phyloP scores from a whole-genome alignment of 768 basidiomycete genomes.

The Lactifluus echinatus region DNA sequence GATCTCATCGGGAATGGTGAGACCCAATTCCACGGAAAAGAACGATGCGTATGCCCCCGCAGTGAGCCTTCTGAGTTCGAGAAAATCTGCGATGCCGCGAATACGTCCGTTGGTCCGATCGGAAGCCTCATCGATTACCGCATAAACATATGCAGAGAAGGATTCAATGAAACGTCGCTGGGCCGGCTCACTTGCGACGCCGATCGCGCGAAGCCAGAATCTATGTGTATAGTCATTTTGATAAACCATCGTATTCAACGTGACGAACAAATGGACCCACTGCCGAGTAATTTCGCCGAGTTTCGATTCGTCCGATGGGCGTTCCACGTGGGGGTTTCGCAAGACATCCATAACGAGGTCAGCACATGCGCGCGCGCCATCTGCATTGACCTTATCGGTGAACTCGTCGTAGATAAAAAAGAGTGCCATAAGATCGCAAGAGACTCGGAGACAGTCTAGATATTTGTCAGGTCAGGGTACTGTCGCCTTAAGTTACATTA shows the following conservation, averaged over 20 bases:
- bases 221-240: slow-evolving; percentile 20
- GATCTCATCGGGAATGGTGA: slow-evolving; percentile 35
- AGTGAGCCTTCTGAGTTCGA: slow-evolving; percentile 33
- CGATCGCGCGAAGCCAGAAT: slow-evolving; percentile 30
- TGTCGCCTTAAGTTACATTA: not conserved
- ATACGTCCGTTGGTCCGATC: slow-evolving; percentile 31
- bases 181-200: slow-evolving; percentile 17
- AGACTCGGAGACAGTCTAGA: slow-evolving; percentile 28
- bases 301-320: slow-evolving; percentile 32
- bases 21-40: slow-evolving; percentile 28
- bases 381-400: slow-evolving; percentile 33
- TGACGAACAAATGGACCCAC: slow-evolving; percentile 26
- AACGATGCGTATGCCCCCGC: slow-evolving; percentile 35
- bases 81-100: slow-evolving; percentile 34
- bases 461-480: not conserved
- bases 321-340: slow-evolving; percentile 29
- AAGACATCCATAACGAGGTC: slow-evolving; percentile 35
- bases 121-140: slow-evolving; percentile 35
- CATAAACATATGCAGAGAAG: slow-evolving; percentile 30
- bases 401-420: slow-evolving; percentile 45
- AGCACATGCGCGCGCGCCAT: slow-evolving; percentile 27
- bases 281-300: slow-evolving; percentile 34
- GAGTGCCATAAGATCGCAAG: slow-evolving; percentile 44
- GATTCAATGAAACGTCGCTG: slow-evolving; percentile 31
- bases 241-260: not conserved